phyloP scores from a whole-genome alignment of 2,329 filamentous ascomycete species.

The Aspergillus sp. region DNA sequence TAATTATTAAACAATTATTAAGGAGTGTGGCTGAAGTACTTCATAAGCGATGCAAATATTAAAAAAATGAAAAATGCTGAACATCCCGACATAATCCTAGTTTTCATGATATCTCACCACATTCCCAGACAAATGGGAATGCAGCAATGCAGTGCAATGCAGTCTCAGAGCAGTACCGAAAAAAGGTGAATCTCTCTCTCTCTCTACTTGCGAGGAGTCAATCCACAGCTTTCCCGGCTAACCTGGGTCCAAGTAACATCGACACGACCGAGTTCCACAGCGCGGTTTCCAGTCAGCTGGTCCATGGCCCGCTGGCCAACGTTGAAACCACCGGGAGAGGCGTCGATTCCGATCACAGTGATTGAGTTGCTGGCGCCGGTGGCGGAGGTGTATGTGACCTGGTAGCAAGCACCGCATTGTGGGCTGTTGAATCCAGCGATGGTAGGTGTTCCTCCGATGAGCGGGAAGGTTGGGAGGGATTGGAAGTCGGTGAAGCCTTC shows the following conservation, averaged over 20 bases:
- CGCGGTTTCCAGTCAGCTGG: slow-evolving; percentile 48
- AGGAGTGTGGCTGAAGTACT: too few relatives aligned
- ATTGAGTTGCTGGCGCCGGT: slow-evolving; percentile 41
- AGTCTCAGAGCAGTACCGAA: too few relatives aligned
- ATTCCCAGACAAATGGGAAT: too few relatives aligned
- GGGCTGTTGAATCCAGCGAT: slow-evolving; percentile 48
- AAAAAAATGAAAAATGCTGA: too few relatives aligned
- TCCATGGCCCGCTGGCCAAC: slow-evolving; percentile 51
- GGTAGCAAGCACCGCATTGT: slow-evolving; percentile 56
- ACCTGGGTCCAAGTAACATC: slow-evolving; percentile 28
- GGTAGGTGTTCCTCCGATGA: slow-evolving; percentile 51
- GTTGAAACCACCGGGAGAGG: slow-evolving; percentile 49
- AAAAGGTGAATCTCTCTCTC: too few relatives aligned
- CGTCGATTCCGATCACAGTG: slow-evolving; percentile 52
- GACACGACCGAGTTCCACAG: slow-evolving; percentile 46
- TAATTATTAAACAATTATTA: too few relatives aligned
- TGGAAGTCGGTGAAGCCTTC: slow-evolving; percentile 43
- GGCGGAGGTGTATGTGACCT: slow-evolving; percentile 45
- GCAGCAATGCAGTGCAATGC: too few relatives aligned
- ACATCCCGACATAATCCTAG: too few relatives aligned
- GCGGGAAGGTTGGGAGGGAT: slow-evolving; percentile 47
- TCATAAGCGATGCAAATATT: too few relatives aligned
- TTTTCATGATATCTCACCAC: too few relatives aligned
- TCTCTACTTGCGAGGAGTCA: neutral
- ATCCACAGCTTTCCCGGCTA: slow-evolving; percentile 16